These are phyloP conservation scores for Heliamphora pulchella DNA, from an alignment of 179 eudicot species.

Conservation along the genomic window DNA sequence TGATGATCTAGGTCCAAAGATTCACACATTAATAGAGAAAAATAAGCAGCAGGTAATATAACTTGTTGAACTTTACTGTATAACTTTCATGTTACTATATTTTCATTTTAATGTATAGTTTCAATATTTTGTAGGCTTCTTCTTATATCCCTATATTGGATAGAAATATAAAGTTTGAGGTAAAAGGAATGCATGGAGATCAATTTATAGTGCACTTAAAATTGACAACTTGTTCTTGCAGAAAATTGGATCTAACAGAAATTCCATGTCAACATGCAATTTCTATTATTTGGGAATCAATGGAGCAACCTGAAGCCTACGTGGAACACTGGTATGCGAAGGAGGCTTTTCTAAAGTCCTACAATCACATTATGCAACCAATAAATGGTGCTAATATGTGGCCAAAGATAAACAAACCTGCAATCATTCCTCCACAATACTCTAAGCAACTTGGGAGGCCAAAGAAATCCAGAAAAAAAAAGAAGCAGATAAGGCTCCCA, in stretches of 20 bases:
- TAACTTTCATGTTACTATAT: too few species aligned
- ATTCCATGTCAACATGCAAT: background rate
- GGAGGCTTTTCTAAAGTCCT: background rate
- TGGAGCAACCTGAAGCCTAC: background rate
- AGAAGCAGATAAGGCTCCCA: too few species aligned
- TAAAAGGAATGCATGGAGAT: background rate
- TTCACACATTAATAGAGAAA: background rate
- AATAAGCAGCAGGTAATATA: background rate
- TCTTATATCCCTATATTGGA: too few species aligned
- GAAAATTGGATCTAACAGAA: background rate
- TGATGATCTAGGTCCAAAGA: background rate
- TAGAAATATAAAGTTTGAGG: background rate
- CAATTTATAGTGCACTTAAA: background rate
- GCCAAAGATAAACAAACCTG: too few species aligned
- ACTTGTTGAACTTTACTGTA: too few species aligned
- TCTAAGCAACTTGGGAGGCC: too few species aligned
- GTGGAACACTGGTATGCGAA: background rate
- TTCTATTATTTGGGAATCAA: background rate
- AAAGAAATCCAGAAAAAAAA: too few species aligned
- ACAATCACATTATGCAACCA: background rate
- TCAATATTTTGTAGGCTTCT: too few species aligned
- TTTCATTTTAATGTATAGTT: too few species aligned
- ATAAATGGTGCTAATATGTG: background rate
- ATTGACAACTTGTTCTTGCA: background rate
- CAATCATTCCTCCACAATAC: too few species aligned